A percentile compares a stretch with the other conserved stretches of the same genome.
Evolutionary conservation across 352 stramenopile species (phyloP).

Genomic region (Phytophthora cryptogea): DNA sequence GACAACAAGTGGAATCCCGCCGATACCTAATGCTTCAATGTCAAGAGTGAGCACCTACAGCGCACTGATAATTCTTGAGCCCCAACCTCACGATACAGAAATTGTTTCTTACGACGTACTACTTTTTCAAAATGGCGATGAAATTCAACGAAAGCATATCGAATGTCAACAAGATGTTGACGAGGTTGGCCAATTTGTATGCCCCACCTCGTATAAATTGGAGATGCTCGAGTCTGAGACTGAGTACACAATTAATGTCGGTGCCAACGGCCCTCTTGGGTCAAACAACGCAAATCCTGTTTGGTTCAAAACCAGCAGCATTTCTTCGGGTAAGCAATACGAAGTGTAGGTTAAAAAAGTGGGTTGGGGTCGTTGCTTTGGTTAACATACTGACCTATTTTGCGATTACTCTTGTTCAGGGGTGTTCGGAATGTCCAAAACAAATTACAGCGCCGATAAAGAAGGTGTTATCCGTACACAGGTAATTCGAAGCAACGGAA

Average conservation of each 20-base stretch:
- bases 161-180: conserved; percentile 1
- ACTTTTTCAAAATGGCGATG: conserved; percentile 3
- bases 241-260: conserved; percentile 31
- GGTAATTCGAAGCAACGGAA: conserved; percentile 41
- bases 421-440: conserved; percentile 23
- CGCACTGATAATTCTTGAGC: conserved; percentile 27
- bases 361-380: background rate
- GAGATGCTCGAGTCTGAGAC: conserved; percentile 18
- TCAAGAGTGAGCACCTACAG: conserved; percentile 50
- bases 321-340: conserved; percentile 18
- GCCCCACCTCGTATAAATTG: conserved; percentile 22
- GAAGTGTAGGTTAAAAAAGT: too few relatives aligned
- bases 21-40: conserved; percentile 18
- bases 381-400: background rate
- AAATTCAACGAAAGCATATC: conserved; percentile 7
- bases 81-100: conserved; percentile 36
- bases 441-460: conserved; percentile 24
- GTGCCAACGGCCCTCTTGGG: conserved; percentile 37
- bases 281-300: conserved; percentile 21
- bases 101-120: conserved; percentile 41
- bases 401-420: conserved; percentile 1
- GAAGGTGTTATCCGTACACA: conserved; percentile 25
- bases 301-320: conserved; percentile 19
- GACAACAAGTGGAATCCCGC: conserved; percentile 45
- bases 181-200: conserved; percentile 10